phyloP scores from a whole-genome alignment of 2,329 filamentous ascomycete genomes.

The Eutypella sp. region DNA sequence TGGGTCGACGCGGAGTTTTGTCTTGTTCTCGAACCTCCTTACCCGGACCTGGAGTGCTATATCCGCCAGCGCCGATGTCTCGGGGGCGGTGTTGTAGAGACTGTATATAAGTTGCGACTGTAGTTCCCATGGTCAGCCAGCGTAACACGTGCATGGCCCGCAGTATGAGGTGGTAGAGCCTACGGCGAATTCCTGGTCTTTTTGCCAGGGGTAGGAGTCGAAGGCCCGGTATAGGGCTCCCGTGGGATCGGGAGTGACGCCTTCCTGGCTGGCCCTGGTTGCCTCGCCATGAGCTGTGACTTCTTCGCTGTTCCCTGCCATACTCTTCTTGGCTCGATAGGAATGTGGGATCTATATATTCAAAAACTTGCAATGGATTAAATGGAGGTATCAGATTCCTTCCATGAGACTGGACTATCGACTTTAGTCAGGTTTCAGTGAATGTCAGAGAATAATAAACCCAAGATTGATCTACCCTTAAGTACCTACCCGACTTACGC shows the following conservation, averaged over 20 bases:
- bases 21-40: slow-evolving; percentile 22
- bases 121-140: slow-evolving; percentile 3
- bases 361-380: no score
- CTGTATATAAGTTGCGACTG: slow-evolving; percentile 17
- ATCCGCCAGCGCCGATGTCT: slow-evolving; percentile 10
- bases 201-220: slow-evolving; percentile 26
- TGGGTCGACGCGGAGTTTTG: slow-evolving; percentile 21
- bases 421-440: no score
- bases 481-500: no score
- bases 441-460: no score
- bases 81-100: slow-evolving; percentile 7
- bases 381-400: no score
- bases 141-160: slow-evolving; percentile 3
- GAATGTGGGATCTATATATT: no score
- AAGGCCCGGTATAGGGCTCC: slow-evolving; percentile 23
- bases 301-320: not conserved
- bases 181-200: slow-evolving; percentile 24
- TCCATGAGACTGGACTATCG: no score
- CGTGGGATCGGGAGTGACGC: slow-evolving; percentile 21
- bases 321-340: no score
- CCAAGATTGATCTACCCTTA: no score
- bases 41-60: slow-evolving; percentile 20
- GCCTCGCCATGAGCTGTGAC: no score
- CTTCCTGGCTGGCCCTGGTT: slow-evolving; percentile 17
- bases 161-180: slow-evolving; percentile 5